Conservation (phyloP, 116 monocot species). For the Papilionanthe hybrid region DNA sequence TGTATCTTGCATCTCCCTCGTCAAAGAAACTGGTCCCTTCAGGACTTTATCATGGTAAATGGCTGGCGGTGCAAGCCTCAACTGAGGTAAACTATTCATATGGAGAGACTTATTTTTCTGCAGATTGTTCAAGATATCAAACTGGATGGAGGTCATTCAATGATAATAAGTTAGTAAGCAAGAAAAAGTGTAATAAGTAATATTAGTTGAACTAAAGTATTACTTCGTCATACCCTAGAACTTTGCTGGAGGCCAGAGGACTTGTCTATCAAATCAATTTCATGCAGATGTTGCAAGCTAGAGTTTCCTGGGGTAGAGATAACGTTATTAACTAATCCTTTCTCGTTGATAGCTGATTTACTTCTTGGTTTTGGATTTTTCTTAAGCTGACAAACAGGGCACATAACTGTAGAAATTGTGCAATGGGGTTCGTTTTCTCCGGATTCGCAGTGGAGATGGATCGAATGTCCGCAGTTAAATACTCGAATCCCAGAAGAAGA, state of each 20-base stretch:
- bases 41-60: slow-evolving; percentile 84
- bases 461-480: slow-evolving; percentile 87
- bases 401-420: slow-evolving; percentile 23
- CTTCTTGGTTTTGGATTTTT: slow-evolving; percentile 31
- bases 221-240: slow-evolving; percentile 46
- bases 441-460: slow-evolving; percentile 85
- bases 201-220: neutral
- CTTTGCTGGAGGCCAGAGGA: slow-evolving; percentile 50
- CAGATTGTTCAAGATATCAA: slow-evolving; percentile 76
- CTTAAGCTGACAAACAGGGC: slow-evolving; percentile 65
- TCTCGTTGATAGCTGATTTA: slow-evolving; percentile 42
- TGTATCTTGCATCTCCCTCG: slow-evolving; percentile 29
- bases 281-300: slow-evolving; percentile 43
- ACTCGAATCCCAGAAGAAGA: slow-evolving; percentile 52
- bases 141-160: slow-evolving; percentile 38
- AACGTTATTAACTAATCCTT: slow-evolving; percentile 34
- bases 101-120: slow-evolving; percentile 49
- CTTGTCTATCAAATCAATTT: slow-evolving; percentile 59
- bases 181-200: neutral
- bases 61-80: slow-evolving; percentile 80
- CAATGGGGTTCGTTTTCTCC: slow-evolving; percentile 39
- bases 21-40: slow-evolving; percentile 26
- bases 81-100: slow-evolving; percentile 47
- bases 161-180: neutral
- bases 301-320: slow-evolving; percentile 10